These are phyloP conservation scores for Sporothrix mexicana DNA, from an alignment of 2,329 filamentous ascomycete species.

Conservation along the genomic window DNA sequence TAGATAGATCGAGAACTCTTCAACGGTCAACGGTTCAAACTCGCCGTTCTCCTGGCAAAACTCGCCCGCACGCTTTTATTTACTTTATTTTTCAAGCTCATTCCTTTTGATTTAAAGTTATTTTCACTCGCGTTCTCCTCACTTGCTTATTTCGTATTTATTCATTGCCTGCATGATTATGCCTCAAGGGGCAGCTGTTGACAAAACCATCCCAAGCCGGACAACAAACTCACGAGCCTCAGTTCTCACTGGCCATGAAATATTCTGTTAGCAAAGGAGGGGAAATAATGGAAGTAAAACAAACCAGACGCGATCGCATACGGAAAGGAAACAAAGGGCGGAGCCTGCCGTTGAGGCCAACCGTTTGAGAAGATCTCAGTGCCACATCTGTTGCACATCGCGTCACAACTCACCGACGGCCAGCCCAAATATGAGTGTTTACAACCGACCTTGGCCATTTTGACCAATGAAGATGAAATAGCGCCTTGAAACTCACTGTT, in stretches of 20 bases:
- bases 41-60: neutral
- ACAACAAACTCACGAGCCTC: too few relatives aligned
- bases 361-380: neutral
- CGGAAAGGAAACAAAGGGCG: too few relatives aligned
- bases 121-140: neutral
- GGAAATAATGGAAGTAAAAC: too few relatives aligned
- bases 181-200: neutral
- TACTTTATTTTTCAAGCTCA: too few relatives aligned
- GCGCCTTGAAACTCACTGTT: neutral
- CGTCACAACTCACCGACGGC: neutral
- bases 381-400: neutral
- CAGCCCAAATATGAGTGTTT: neutral
- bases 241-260: too few relatives aligned
- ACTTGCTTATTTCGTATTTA: neutral
- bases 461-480: too few relatives aligned
- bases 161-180: slow-evolving; percentile 2
- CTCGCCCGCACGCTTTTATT: neutral
- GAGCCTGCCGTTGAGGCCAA: neutral
- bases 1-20: neutral
- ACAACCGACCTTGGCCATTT: neutral
- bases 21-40: neutral
- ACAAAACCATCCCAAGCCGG: neutral
- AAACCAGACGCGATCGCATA: too few relatives aligned
- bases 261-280: too few relatives aligned
- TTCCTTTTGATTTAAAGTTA: neutral